Base-by-base conservation (phyloP, 768 basidiomycete species). In the Serendipita vermifera region DNA sequence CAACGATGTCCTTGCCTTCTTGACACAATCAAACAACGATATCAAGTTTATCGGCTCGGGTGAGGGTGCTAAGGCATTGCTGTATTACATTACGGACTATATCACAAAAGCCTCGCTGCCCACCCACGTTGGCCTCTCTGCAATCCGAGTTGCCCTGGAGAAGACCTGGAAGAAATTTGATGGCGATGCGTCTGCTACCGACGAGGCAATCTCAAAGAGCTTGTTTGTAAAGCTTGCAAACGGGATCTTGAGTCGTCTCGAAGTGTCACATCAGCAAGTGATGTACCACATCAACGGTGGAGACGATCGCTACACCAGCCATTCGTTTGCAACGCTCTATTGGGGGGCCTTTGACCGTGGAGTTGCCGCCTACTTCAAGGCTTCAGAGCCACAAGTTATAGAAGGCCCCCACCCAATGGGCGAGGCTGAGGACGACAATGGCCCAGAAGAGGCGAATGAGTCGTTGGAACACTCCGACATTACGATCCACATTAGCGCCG, bases 51-150 rank as follows among this genome's bases (percentile, higher is more conserved):
- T 77, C 13, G 68, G 68, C 0, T 75, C 73, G 0, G 75, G 75
- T 0, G 35, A 61, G 3, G 57, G 67, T 0, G 72, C 72, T 1
- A 75, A 76, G 55, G 74, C 75, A 0, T 58, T 74, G 0, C 33
- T 73, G 3, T 73, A 72, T 55, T 77, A 77, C 51, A 72, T 77
- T 17, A 77, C 75, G 0, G 68, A 77, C 55, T 77, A 77, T 51
- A 75, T 77, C 15, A 71, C 74, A 0, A 77, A 77, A 55, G 56
- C 69, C 0, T 66, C 71, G 38, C 56, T 77, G 7, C 73, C 73
- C 35, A 59, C 68, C 0, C 71, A 77, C 61, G 69, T 73, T 26
- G 59, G 36, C 36, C 36, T 38, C n/a, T 38, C 36, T 17, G 36
- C 36, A 1, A 70, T 71, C 0, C 73, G 64, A 62, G 67, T 71